Evolutionary conservation across 2,329 filamentous ascomycete genomes (phyloP).

Genomic region (Botryosphaeria dothidea): DNA sequence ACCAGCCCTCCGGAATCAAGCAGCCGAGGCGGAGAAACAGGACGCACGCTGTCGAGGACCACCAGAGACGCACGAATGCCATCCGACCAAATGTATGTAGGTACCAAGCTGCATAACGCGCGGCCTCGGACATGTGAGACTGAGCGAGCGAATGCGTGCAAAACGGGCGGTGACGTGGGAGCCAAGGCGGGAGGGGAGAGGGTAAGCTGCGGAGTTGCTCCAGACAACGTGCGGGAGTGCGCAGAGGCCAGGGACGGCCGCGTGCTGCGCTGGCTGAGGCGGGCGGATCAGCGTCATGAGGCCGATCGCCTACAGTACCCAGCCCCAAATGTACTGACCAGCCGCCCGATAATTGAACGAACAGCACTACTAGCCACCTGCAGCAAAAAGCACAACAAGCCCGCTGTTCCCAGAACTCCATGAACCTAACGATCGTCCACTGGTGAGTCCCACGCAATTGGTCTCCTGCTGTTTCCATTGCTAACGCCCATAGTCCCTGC

Average conservation of each 20-base stretch:
- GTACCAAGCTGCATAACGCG: not conserved
- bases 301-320: not conserved
- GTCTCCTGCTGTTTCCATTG: not conserved
- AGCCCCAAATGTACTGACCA: not conserved
- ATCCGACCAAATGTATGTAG: not conserved
- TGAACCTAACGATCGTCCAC: not conserved
- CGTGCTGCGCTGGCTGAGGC: not conserved
- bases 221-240: not conserved
- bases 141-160: not conserved
- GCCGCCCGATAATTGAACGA: constrained; percentile 13
- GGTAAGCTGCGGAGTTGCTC: constrained; percentile 9
- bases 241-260: constrained; percentile 1
- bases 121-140: not conserved
- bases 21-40: not conserved
- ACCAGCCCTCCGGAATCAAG: not conserved
- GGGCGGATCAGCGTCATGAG: not conserved
- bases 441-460: not conserved
- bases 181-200: not conserved
- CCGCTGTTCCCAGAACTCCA: not conserved
- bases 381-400: not conserved
- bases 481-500: not conserved
- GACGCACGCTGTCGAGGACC: not conserved
- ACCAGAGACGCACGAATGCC: too few species aligned
- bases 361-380: not conserved
- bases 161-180: not conserved